Percentiles rank a stretch among this genome's conserved stretches.
Evolutionary conservation across 2,329 filamentous ascomycete species (phyloP).

Genomic region (Colletotrichum sp.): DNA sequence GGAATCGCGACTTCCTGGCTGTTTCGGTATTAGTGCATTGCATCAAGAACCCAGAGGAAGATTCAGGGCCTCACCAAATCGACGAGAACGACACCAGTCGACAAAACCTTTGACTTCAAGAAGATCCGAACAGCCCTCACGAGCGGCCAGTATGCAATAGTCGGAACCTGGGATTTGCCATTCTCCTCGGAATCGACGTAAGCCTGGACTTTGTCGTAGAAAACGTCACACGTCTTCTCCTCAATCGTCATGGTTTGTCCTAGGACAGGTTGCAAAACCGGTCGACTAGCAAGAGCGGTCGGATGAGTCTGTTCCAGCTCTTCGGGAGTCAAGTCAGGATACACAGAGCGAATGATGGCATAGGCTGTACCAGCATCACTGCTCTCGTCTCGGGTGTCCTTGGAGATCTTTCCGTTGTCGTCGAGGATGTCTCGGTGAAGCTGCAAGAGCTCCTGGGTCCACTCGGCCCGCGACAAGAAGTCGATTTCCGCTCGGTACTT

Average conservation of each 20-base stretch:
- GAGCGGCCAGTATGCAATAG: slow-evolving; percentile 49
- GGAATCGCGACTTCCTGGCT: slow-evolving; percentile 62
- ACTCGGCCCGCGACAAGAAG: slow-evolving; percentile 58
- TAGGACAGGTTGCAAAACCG: not conserved
- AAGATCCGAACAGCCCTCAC: slow-evolving; percentile 54
- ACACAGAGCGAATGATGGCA: slow-evolving; percentile 51
- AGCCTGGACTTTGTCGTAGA: not conserved
- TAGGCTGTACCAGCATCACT: slow-evolving; percentile 46
- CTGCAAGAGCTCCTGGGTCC: slow-evolving; percentile 54
- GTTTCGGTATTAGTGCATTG: slow-evolving; percentile 8
- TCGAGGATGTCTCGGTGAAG: slow-evolving; percentile 54
- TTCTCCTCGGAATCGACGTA: slow-evolving; percentile 3
- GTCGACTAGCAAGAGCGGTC: not conserved
- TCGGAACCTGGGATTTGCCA: not conserved
- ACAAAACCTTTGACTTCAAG: slow-evolving; percentile 35
- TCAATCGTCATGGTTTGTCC: not conserved
- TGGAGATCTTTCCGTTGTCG: slow-evolving; percentile 38
- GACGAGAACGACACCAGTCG: slow-evolving; percentile 39
- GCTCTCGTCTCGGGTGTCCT: slow-evolving; percentile 43
- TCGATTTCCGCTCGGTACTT: slow-evolving; percentile 61
- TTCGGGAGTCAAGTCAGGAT: slow-evolving; percentile 30
- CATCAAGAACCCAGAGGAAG: slow-evolving; percentile 19
- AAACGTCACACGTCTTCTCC: not conserved
- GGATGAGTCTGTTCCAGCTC: not conserved
- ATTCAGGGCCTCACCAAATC: slow-evolving; percentile 44